A percentile compares a stretch with the other conserved stretches of the same genome.
Conservation (phyloP, 1,139 yeast species). For the Hemisphaericaspora subhashii region DNA sequence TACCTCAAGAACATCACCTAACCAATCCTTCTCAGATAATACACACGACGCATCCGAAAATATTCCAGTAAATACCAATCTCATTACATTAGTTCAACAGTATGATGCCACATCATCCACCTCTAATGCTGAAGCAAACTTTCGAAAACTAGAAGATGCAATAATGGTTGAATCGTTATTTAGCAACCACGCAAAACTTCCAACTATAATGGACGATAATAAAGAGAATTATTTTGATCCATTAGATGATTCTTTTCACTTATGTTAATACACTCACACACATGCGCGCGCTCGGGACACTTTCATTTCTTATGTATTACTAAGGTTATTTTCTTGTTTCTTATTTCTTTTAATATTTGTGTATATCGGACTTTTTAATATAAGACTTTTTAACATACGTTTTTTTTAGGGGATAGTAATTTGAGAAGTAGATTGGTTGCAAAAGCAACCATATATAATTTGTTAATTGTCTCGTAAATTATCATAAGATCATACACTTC, state of each 20-base stretch:
- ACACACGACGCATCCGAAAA: neutral
- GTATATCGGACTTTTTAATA: too few relatives aligned
- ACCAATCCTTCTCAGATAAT: neutral
- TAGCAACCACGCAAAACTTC: constrained; percentile 3
- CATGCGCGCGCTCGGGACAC: too few relatives aligned
- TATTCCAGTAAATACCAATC: neutral
- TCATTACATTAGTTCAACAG: neutral
- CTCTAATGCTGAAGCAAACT: neutral
- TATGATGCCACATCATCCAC: too few relatives aligned
- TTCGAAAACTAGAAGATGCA: constrained; percentile 5
- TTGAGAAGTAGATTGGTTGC: too few relatives aligned
- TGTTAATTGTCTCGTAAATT: too few relatives aligned
- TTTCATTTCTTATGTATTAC: neutral
- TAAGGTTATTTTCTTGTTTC: neutral
- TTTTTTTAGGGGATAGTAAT: too few relatives aligned
- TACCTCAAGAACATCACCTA: constrained; percentile 1
- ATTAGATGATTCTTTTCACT: constrained; percentile 1
- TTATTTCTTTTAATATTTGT: neutral
- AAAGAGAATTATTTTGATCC: constrained; percentile 7
- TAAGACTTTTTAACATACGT: too few relatives aligned
- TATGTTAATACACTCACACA: neutral
- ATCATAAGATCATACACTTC: neutral
- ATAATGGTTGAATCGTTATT: constrained; percentile 11
- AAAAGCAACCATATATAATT: too few relatives aligned
- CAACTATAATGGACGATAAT: neutral